A percentile compares a stretch with the other conserved stretches of the same genome.
Evolutionary conservation across 1,284 basidiomycete species (phyloP).

Genomic region (Gymnopus androsaceus): DNA sequence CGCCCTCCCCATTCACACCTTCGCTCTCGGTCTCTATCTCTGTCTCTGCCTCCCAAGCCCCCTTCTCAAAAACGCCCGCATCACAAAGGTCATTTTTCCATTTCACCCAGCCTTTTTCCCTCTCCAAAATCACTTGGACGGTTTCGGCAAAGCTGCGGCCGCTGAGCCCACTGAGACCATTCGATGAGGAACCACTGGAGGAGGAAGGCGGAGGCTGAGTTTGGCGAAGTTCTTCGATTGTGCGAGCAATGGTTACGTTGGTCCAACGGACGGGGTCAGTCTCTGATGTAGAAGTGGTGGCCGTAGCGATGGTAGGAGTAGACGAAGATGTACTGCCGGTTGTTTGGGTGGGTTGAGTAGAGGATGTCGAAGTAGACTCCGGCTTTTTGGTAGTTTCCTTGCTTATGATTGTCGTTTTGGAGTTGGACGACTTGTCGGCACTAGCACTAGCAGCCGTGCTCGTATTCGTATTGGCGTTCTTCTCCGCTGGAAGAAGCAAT

Average conservation of each 20-base stretch:
- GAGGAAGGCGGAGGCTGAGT: constrained; percentile 52
- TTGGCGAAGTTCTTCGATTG: constrained; percentile 69
- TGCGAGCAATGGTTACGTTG: constrained; percentile 61
- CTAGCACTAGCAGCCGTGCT: not conserved
- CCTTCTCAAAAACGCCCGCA: constrained; percentile 64
- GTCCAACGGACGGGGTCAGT: constrained; percentile 49
- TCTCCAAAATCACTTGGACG: constrained; percentile 66
- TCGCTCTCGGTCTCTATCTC: constrained; percentile 1
- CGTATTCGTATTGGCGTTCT: no score
- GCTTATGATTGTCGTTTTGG: not conserved
- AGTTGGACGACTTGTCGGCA: not conserved
- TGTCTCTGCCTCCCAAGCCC: constrained; percentile 38
- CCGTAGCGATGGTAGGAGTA: not conserved
- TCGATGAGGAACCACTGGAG: not conserved
- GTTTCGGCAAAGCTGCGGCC: constrained; percentile 77
- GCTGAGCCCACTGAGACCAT: constrained; percentile 29
- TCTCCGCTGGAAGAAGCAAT: not conserved
- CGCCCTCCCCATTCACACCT: not conserved
- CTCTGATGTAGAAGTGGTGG: not conserved
- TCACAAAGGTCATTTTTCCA: constrained; percentile 82
- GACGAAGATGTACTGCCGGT: not conserved
- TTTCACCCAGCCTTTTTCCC: constrained; percentile 84
- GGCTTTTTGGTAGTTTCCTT: not conserved
- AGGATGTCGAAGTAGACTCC: no score
- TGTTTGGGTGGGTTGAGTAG: no score